phyloP scores from a whole-genome alignment of 805 yeast genomes.

The Starmerella geochares region DNA sequence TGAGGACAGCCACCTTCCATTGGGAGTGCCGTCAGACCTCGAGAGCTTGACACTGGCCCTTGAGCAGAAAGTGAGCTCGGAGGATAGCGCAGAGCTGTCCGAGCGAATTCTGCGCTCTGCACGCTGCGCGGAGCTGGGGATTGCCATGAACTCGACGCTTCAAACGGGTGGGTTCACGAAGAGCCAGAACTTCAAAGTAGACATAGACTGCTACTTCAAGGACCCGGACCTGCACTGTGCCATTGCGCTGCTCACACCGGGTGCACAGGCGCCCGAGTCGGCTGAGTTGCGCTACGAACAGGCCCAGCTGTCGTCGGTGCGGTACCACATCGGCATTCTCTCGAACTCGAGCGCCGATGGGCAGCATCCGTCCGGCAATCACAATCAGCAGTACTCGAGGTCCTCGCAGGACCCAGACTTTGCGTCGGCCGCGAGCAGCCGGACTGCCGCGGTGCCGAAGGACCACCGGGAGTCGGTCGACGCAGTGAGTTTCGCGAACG shows the following conservation, averaged over 20 bases:
- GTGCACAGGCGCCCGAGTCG: slow-evolving; percentile 8
- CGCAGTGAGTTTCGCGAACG: neutral
- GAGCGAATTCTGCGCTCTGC: slow-evolving; percentile 17
- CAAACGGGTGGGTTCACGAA: slow-evolving; percentile 11
- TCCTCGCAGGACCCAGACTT: neutral
- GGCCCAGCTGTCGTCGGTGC: slow-evolving; percentile 22
- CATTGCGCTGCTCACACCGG: slow-evolving; percentile 21
- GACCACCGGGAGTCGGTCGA: slow-evolving; percentile 1
- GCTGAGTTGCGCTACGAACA: slow-evolving; percentile 17
- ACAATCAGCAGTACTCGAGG: neutral
- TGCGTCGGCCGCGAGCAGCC: slow-evolving; percentile 3
- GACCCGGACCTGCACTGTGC: slow-evolving; percentile 20
- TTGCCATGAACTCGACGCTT: slow-evolving; percentile 11
- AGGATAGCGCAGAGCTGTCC: slow-evolving; percentile 17
- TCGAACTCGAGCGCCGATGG: neutral
- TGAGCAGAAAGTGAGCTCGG: slow-evolving; percentile 16
- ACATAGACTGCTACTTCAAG: slow-evolving; percentile 22
- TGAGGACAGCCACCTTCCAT: slow-evolving; percentile 13
- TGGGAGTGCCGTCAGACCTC: slow-evolving; percentile 12
- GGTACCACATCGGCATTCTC: slow-evolving; percentile 19
- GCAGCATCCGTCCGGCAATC: neutral
- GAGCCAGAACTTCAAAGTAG: slow-evolving; percentile 13
- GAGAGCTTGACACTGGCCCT: slow-evolving; percentile 15
- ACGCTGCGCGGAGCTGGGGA: slow-evolving; percentile 18
- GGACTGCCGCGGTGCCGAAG: neutral